Percentiles rank a stretch among this genome's conserved stretches.
Evolutionary conservation across 306 rosid genomes (phyloP).

Genomic region (Pyrus bretschneideri): DNA sequence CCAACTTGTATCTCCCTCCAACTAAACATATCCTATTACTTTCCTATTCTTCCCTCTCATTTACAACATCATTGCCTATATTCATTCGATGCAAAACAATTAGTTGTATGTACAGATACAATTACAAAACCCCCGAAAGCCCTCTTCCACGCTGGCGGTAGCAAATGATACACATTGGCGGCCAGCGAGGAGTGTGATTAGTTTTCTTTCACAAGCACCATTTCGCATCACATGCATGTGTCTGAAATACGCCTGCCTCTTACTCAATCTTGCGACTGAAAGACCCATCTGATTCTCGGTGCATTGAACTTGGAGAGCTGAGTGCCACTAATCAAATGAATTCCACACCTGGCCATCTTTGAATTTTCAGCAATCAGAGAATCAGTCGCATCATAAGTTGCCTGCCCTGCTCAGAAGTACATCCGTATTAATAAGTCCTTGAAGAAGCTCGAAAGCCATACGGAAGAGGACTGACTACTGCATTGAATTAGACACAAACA

Average conservation of each 20-base stretch:
- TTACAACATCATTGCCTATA: constrained; percentile 53
- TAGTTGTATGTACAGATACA: constrained; percentile 45
- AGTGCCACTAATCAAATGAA: neutral
- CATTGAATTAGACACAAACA: neutral
- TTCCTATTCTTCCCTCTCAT: constrained; percentile 34
- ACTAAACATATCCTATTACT: constrained; percentile 34
- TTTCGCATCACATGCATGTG: neutral
- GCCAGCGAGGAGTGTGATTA: neutral
- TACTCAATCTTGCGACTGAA: neutral
- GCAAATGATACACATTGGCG: neutral
- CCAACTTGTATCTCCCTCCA: constrained; percentile 24
- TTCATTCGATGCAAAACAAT: constrained; percentile 34
- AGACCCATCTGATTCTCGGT: neutral
- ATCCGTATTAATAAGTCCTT: neutral
- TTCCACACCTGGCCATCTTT: neutral
- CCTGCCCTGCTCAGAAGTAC: neutral
- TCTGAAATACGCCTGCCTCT: neutral
- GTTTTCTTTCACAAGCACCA: neutral
- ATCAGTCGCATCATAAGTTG: neutral
- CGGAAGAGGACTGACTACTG: neutral
- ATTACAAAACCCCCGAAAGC: constrained; percentile 33
- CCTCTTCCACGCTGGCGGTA: constrained; percentile 22
- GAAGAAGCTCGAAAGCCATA: neutral
- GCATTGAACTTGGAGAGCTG: neutral
- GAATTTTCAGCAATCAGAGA: neutral